Percentiles rank a stretch among this genome's conserved stretches.
Evolutionary conservation across 2,329 filamentous ascomycete species (phyloP).

Genomic region (Fusarium staphyleae): DNA sequence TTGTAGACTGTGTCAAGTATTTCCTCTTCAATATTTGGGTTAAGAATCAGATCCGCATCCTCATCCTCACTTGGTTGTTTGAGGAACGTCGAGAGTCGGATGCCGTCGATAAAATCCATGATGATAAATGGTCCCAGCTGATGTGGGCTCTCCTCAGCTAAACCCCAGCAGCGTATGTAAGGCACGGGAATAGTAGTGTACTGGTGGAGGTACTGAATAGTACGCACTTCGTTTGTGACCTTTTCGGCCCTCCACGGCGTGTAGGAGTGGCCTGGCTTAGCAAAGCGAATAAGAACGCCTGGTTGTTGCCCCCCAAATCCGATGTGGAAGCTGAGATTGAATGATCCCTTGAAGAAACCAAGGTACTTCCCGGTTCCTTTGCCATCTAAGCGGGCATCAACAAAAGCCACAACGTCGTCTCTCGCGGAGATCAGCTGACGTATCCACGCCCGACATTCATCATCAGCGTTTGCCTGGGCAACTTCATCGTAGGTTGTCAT

Average conservation of each 20-base stretch:
- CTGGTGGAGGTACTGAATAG: constrained; percentile 41
- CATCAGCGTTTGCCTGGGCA: background rate
- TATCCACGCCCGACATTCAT: background rate
- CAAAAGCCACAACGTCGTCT: constrained; percentile 30
- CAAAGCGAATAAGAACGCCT: constrained; percentile 41
- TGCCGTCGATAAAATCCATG: constrained; percentile 44
- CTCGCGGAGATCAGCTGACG: constrained; percentile 27
- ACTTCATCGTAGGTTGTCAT: background rate
- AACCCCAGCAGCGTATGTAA: constrained; percentile 38
- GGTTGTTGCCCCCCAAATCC: constrained; percentile 29
- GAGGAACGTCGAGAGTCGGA: constrained; percentile 32
- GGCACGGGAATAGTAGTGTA: constrained; percentile 45
- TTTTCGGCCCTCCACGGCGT: constrained; percentile 42
- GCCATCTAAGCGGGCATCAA: constrained; percentile 28
- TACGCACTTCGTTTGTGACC: constrained; percentile 40
- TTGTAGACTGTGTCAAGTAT: background rate
- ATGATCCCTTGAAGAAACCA: constrained; percentile 41
- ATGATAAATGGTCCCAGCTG: constrained; percentile 46
- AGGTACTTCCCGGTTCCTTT: constrained; percentile 24
- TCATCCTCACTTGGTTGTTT: constrained; percentile 37
- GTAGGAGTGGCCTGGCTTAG: constrained; percentile 35
- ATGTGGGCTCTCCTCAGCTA: constrained; percentile 41
- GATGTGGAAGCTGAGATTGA: constrained; percentile 41
- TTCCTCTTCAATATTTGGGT: constrained; percentile 37
- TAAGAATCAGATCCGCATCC: constrained; percentile 31